A percentile compares a stretch with the other conserved stretches of the same genome.
Evolutionary conservation across 306 rosid genomes (phyloP).

Genomic region (Gastrolobium villosum): DNA sequence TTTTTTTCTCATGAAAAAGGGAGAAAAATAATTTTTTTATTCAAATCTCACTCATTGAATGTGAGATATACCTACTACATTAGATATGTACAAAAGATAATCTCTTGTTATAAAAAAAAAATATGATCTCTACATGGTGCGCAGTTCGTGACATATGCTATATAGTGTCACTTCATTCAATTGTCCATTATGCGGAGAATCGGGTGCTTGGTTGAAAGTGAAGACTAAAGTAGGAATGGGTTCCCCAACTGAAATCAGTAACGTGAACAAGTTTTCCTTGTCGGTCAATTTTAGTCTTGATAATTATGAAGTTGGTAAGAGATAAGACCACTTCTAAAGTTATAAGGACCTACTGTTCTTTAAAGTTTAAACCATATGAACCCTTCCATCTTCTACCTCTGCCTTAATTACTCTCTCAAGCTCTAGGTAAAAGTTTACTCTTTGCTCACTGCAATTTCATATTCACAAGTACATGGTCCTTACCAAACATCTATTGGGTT

Average conservation of each 20-base stretch:
- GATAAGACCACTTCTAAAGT: neutral
- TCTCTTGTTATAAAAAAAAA: too few species aligned
- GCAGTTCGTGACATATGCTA: conserved; percentile 16
- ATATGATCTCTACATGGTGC: too few species aligned
- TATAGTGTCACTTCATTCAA: conserved; percentile 14
- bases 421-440: neutral
- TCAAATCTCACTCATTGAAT: too few species aligned
- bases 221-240: conserved; percentile 43
- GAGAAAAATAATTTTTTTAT: too few species aligned
- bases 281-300: conserved; percentile 51
- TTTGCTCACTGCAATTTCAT: neutral
- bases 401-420: neutral
- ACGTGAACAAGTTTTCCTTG: conserved; percentile 51
- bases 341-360: neutral
- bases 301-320: neutral
- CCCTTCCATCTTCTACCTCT: conserved; percentile 33
- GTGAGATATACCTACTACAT: too few species aligned
- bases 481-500: neutral
- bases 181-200: conserved; percentile 35
- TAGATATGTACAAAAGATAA: too few species aligned
- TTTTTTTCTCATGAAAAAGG: too few species aligned
- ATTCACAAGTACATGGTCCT: neutral
- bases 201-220: conserved; percentile 6
- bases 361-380: neutral
- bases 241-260: conserved; percentile 38